These are phyloP conservation scores for Pseudogymnoascus destructans DNA, from an alignment of 2,329 filamentous ascomycete species.

Conservation along the genomic window DNA sequence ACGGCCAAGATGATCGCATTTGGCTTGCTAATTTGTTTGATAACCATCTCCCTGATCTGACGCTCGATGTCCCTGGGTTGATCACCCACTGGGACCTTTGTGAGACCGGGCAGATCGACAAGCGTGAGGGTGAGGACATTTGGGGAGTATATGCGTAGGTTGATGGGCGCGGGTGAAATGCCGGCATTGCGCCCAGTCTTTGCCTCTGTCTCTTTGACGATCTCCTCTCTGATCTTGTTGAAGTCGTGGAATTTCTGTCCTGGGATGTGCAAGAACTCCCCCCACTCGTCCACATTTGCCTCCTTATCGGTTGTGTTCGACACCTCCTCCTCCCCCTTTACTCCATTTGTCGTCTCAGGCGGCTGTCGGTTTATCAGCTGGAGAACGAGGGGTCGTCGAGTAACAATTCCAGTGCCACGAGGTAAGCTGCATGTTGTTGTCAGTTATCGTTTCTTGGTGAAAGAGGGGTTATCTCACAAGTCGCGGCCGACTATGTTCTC, in stretches of 20 bases:
- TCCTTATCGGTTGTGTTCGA: conserved; percentile 63
- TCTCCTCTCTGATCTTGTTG: conserved; percentile 96
- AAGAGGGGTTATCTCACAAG: conserved; percentile 55
- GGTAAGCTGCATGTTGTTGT: conserved; percentile 53
- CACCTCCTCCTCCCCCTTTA: conserved; percentile 49
- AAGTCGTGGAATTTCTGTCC: conserved; percentile 98
- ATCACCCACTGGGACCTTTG: conserved; percentile 91
- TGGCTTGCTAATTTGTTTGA: conserved; percentile 96
- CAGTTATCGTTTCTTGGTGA: conserved; percentile 13
- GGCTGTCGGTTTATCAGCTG: conserved; percentile 90
- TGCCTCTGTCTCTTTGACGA: conserved; percentile 86
- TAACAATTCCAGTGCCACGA: conserved; percentile 94
- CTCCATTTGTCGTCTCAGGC: conserved; percentile 54
- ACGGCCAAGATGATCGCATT: conserved; percentile 97
- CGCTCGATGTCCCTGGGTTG: conserved; percentile 93
- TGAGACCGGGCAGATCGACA: conserved; percentile 91
- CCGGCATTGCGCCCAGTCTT: conserved; percentile 95
- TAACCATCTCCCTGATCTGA: conserved; percentile 94
- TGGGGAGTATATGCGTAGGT: conserved; percentile 94
- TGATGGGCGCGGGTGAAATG: conserved; percentile 94
- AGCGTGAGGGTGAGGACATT: conserved; percentile 95
- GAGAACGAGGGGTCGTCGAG: conserved; percentile 84
- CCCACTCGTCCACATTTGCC: conserved; percentile 91
- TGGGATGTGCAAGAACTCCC: conserved; percentile 95
- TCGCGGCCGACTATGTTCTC: conserved; percentile 98